These are phyloP conservation scores for Panicum virgatum DNA, from an alignment of 202 grass and related monocot species.

Conservation along the genomic window DNA sequence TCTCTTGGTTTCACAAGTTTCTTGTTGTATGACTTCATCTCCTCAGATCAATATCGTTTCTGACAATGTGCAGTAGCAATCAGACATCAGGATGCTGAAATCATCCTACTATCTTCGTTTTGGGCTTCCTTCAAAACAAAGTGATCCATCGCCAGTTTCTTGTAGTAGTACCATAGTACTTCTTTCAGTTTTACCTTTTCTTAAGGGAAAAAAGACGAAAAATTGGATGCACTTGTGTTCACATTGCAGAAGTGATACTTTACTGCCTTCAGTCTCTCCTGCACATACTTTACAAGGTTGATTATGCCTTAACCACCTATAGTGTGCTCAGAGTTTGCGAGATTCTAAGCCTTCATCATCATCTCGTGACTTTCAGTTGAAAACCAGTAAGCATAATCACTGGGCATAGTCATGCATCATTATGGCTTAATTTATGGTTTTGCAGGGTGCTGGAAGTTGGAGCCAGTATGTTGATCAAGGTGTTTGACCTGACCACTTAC, in stretches of 20 bases:
- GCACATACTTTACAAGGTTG: conserved; percentile 24
- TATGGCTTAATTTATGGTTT: conserved; percentile 40
- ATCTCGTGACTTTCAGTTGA: conserved; percentile 25
- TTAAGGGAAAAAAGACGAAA: neutral
- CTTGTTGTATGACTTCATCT: neutral
- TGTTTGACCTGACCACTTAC: conserved; percentile 48
- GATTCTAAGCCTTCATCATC: conserved; percentile 43
- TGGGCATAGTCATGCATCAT: conserved; percentile 40
- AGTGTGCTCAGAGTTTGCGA: conserved; percentile 35
- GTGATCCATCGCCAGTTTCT: neutral
- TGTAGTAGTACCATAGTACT: neutral
- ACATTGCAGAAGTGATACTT: conserved; percentile 29
- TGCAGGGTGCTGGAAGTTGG: conserved; percentile 34
- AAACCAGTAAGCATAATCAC: conserved; percentile 37
- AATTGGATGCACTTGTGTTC: neutral
- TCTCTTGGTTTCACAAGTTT: neutral
- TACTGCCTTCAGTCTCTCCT: conserved; percentile 26
- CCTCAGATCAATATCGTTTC: neutral
- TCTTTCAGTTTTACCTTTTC: neutral
- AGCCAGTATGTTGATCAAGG: conserved; percentile 27
- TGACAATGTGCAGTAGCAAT: neutral
- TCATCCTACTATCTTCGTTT: neutral
- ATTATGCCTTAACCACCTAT: conserved; percentile 37
- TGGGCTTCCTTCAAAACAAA: neutral
- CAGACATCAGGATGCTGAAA: neutral